Evolutionary conservation across 352 stramenopile species (phyloP).

Genomic region (Globisporangium nunn): DNA sequence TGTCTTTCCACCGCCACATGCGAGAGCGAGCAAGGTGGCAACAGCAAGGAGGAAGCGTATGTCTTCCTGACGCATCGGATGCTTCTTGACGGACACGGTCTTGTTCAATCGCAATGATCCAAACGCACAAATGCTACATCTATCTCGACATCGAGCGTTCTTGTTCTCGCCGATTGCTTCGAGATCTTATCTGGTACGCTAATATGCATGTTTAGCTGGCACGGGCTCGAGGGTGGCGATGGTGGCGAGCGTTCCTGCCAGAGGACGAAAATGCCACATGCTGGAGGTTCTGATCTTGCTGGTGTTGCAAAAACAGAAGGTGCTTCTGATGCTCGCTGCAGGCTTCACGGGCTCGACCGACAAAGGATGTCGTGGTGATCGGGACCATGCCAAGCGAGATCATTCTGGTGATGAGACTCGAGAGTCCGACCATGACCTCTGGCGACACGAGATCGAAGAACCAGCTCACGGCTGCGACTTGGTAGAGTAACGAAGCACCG

Average conservation of each 20-base stretch:
- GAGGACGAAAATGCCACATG: neutral
- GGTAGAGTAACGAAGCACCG: slow-evolving; percentile 31
- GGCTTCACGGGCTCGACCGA: slow-evolving; percentile 25
- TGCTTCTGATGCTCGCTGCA: slow-evolving; percentile 25
- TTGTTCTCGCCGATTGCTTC: neutral
- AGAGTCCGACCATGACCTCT: slow-evolving; percentile 48
- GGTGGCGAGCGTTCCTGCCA: slow-evolving; percentile 5
- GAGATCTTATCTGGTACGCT: neutral
- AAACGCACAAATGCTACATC: neutral
- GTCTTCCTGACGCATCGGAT: too few species aligned
- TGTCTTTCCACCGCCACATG: neutral
- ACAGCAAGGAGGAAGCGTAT: neutral
- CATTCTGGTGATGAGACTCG: slow-evolving; percentile 59
- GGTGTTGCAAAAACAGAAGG: neutral
- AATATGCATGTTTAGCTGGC: slow-evolving; percentile 12
- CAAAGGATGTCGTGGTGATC: slow-evolving; percentile 64
- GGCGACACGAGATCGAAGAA: slow-evolving; percentile 28
- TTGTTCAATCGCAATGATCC: neutral
- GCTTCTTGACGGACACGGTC: neutral
- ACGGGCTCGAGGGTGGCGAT: slow-evolving; percentile 25
- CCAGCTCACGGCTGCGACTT: slow-evolving; percentile 37
- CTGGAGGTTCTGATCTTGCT: neutral
- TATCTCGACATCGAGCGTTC: neutral
- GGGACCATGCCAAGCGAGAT: slow-evolving; percentile 69
- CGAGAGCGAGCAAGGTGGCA: neutral